phyloP scores from a whole-genome alignment of 495 filamentous ascomycete species.

The Tuber borchii region DNA sequence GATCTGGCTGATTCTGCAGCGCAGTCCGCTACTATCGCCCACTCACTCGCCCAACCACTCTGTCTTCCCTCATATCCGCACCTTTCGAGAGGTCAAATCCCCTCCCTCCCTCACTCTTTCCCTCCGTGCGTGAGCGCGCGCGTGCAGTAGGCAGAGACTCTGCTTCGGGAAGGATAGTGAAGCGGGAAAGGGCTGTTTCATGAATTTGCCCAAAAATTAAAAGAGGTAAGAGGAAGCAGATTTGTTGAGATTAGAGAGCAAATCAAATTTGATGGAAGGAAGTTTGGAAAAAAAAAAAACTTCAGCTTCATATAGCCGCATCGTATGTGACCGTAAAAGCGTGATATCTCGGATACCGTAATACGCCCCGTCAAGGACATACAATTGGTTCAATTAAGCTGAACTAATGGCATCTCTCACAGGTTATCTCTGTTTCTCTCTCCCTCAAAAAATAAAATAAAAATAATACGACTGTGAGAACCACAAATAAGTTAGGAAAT shows the following conservation, averaged over 20 bases:
- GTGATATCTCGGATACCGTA: neutral
- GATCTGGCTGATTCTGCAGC: neutral
- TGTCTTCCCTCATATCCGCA: neutral
- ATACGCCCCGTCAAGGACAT: neutral
- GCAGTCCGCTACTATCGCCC: neutral
- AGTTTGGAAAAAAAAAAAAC: neutral
- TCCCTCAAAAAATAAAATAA: neutral
- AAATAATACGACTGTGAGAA: neutral
- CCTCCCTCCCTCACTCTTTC: neutral
- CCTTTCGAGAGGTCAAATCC: neutral
- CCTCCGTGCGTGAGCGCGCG: constrained; percentile 3
- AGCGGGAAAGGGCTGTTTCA: neutral
- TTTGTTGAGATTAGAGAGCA: neutral
- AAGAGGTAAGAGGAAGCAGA: constrained; percentile 5
- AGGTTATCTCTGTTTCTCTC: neutral
- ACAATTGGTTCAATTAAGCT: neutral
- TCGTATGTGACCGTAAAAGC: neutral
- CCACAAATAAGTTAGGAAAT: neutral
- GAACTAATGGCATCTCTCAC: neutral
- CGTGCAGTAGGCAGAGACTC: constrained; percentile 2
- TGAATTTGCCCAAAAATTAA: constrained; percentile 7
- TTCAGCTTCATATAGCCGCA: constrained; percentile 4
- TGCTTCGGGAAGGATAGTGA: neutral
- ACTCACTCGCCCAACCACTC: neutral
- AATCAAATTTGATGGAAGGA: neutral